Evolutionary conservation across 2,329 filamentous ascomycete species (phyloP), one percentile per base, ranked within the genome.

Genomic region (Aspergillus awamori): DNA sequence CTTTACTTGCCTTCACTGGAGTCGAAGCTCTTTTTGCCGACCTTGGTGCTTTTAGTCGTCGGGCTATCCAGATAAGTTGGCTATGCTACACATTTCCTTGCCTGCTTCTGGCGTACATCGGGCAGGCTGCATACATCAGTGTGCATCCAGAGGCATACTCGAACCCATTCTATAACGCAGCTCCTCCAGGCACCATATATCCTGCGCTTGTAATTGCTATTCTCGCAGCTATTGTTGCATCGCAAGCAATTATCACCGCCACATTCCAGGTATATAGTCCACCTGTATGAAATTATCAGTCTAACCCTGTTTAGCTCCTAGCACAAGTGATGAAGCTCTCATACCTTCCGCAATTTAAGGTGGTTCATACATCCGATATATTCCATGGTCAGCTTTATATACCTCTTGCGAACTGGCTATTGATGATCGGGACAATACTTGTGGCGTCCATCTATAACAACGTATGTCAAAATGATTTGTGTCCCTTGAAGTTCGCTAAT

Each of bases 21-120:
- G 88, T 91, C n/a, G 90, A 93, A 72, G 89, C 90, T 1, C 80
- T 93, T 1, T 93, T 92, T 70, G 90, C 90, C 3, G 90, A 93
- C 68, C 80, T 93, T 6, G 90, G 90, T 36, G 90, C 90, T 22
- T 93, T 93, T 73, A 86, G 84, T 73, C 82, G 84, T 63, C 70
- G 83, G 45, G 89, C 90, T 0, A 87, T 93, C 55, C 89, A 91
- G 70, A 80, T 93, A 15, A 89, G 85, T 47, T 93, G 90, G 90
- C 78, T 92, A 4, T 80, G 81, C 55, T 87, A 87, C 66, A 84
- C 85, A 2, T 90, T 87, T 63, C 91, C 91, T 0, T 91, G 89
- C 68, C 80, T 89, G 17, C 65, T 82, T 15, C 47, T 82, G 10
- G 77, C 77, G 74, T 92, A 92, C 69, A 84, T 85, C 59, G 90